Base-by-base conservation (phyloP, 805 yeast genomes). In the Pichia thaimueangensis region DNA sequence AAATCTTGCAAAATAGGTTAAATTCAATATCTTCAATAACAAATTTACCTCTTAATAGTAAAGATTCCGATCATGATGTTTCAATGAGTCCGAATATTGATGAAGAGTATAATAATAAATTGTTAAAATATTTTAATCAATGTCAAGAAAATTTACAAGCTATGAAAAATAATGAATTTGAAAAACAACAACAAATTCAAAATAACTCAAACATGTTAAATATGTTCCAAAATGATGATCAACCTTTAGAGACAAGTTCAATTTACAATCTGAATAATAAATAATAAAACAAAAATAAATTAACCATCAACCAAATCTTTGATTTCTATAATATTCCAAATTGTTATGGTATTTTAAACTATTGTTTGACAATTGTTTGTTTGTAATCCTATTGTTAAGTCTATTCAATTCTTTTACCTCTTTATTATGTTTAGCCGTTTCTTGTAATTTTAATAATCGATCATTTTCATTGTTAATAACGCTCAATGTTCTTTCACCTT, bases 1-100 rank as follows among this genome's bases (percentile, higher is more conserved):
- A 74, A n/a, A 78, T 85, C 0, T 69, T 93, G 49, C 82, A 82
- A 50, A 85, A 82, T 54, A 70, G 98, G 46, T 68, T 93, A 39
- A 75, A 74, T 38, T 69, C 85, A 29, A 73, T 83, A 21, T 67
- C 75, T 6, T 67, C 71, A n/a, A 55, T 58, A 11, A 49, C 49
- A 20, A 55, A 50, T 31, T 54, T 65, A 17, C 59, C 55, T 19
- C 30, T 54, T 15, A 53, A 48, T 16, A 52, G 49, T 6, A 53
- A 49, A 35, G 46, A 56, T 20, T 49, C 57, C 4, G 57, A 58
- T 15, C 54, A 58, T 29, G 53, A 58, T 27, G 12, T 21, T 30
- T 2, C 11, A 20, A 15, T 5, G 13, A 37, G 9, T 25, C 6
- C 39, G n/a, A 29, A 37, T 32, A 58, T 53, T 32, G 29, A 25